These are phyloP conservation scores for Phaseolus lunatus DNA, from an alignment of 306 rosid genomes.

Conservation along the genomic window DNA sequence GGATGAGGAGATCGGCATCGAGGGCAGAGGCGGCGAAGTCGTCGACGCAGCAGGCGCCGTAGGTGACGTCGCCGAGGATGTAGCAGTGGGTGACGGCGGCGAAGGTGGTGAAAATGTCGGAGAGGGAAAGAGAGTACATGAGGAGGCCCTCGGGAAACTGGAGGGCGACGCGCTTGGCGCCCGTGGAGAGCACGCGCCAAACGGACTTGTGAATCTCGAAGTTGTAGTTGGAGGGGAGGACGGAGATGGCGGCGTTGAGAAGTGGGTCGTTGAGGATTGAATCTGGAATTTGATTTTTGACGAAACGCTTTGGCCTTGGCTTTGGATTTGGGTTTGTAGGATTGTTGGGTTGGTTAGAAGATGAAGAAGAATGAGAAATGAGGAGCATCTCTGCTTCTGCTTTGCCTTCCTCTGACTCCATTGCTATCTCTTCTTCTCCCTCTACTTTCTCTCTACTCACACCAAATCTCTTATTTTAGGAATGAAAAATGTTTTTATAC, in stretches of 20 bases:
- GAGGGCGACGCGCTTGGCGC: constrained; percentile 74
- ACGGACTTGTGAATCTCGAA: constrained; percentile 90
- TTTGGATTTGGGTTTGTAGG: constrained; percentile 8
- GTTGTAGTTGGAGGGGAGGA: constrained; percentile 73
- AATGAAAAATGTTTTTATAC: too few relatives aligned
- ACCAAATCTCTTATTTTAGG: too few relatives aligned
- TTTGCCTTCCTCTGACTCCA: not conserved
- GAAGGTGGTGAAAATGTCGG: constrained; percentile 83
- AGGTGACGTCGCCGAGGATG: constrained; percentile 83
- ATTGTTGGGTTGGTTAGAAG: not conserved
- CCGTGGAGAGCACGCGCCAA: constrained; percentile 78
- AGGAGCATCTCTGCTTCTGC: not conserved
- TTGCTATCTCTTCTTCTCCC: too few relatives aligned
- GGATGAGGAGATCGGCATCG: constrained; percentile 72
- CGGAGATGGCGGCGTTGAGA: constrained; percentile 55
- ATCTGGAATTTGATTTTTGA: constrained; percentile 59
- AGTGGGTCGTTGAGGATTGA: constrained; percentile 56
- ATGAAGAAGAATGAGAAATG: not conserved
- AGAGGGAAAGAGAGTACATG: constrained; percentile 82
- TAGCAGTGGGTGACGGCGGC: constrained; percentile 67
- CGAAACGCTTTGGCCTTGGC: constrained; percentile 51
- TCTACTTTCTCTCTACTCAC: too few relatives aligned
- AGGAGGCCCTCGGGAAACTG: constrained; percentile 94
- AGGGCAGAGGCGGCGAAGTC: constrained; percentile 82
- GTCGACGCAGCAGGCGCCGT: constrained; percentile 88